These are phyloP conservation scores for Apocynum venetum DNA, from an alignment of 257 asterid genomes.

Conservation along the genomic window DNA sequence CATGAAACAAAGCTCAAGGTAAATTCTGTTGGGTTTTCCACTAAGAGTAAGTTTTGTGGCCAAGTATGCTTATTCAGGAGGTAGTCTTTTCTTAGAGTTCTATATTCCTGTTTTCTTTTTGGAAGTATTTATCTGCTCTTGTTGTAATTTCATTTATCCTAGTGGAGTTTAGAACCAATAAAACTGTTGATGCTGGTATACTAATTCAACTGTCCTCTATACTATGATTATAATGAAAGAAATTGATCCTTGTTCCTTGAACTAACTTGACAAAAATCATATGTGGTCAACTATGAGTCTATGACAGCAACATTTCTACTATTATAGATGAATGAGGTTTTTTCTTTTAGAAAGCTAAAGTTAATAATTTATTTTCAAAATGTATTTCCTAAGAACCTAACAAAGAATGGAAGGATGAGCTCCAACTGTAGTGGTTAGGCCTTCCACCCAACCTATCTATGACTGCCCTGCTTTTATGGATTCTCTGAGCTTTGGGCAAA, in stretches of 20 bases:
- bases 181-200: neutral
- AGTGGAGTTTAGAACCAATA: neutral
- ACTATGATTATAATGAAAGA: neutral
- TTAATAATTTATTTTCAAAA: neutral
- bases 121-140: neutral
- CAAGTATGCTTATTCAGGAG: neutral
- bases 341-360: neutral
- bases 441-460: neutral
- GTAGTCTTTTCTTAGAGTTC: neutral
- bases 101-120: neutral
- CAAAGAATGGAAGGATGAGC: neutral
- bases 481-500: neutral
- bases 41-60: neutral
- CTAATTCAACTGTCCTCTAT: neutral
- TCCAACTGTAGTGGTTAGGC: too few species aligned
- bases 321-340: neutral
- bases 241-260: neutral
- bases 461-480: neutral
- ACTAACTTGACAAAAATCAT: neutral
- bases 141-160: neutral
- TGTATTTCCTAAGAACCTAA: neutral
- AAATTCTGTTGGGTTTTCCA: neutral
- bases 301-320: neutral
- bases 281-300: neutral
- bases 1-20: slow-evolving; percentile 38